These are phyloP conservation scores for Xylariaceae sp. DNA, from an alignment of 2,329 filamentous ascomycete genomes.

Conservation along the genomic window DNA sequence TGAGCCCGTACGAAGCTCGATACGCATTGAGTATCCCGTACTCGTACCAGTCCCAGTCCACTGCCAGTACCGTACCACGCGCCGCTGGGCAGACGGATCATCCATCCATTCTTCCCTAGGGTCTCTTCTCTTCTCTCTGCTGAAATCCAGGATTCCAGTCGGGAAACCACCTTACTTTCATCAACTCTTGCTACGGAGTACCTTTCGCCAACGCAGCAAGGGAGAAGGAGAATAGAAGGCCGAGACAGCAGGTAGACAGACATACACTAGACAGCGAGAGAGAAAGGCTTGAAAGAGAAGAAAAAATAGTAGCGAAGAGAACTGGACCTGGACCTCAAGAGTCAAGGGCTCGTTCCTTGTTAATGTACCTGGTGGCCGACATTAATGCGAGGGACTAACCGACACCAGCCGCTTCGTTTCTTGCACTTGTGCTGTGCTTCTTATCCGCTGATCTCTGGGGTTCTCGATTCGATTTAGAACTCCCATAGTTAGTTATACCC, in stretches of 20 bases:
- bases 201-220: background rate
- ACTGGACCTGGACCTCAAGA: no score
- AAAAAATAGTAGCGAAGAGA: background rate
- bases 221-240: background rate
- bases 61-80: no score
- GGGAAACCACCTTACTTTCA: background rate
- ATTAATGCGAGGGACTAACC: constrained; percentile 13
- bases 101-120: no score
- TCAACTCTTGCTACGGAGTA: background rate
- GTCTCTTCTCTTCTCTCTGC: background rate
- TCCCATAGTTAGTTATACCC: constrained; percentile 11
- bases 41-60: no score
- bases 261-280: background rate
- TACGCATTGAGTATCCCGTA: background rate
- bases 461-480: constrained; percentile 1
- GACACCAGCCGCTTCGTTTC: constrained; percentile 3
- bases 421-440: constrained; percentile 1
- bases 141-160: background rate
- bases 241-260: background rate
- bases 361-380: background rate
- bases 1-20: background rate
- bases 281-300: background rate
- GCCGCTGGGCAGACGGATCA: no score
- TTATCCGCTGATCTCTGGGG: constrained; percentile 9
- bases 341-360: background rate